Percentiles rank a stretch among this genome's conserved stretches.
Conservation (phyloP, 768 basidiomycete genomes). For the Auricularia auricula-judae region DNA sequence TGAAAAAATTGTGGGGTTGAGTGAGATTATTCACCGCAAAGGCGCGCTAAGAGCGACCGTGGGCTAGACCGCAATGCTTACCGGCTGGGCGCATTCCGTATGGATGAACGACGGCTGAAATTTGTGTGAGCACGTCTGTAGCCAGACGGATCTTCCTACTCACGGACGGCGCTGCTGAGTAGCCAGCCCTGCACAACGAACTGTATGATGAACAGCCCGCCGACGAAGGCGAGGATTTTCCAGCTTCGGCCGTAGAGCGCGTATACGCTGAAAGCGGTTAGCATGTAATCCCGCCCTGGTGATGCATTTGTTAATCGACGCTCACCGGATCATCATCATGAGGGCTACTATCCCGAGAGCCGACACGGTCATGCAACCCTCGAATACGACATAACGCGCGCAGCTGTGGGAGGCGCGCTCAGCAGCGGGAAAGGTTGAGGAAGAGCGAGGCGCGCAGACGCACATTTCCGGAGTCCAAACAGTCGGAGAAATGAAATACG, state of each 20-base stretch:
- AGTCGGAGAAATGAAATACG: background rate
- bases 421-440: background rate
- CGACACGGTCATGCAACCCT: slow-evolving; percentile 36
- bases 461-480: background rate
- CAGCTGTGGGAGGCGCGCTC: slow-evolving; percentile 11
- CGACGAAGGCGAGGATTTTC: slow-evolving; percentile 19
- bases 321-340: slow-evolving; percentile 49
- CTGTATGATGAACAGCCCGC: slow-evolving; percentile 29
- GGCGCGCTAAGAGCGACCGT: too few relatives aligned
- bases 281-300: background rate
- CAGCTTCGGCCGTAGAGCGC: slow-evolving; percentile 18
- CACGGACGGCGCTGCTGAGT: slow-evolving; percentile 39
- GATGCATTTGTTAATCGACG: background rate
- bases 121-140: background rate
- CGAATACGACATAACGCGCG: slow-evolving; percentile 21
- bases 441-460: background rate
- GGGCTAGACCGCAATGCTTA: background rate
- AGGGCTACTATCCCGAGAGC: slow-evolving; percentile 40
- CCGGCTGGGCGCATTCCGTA: background rate
- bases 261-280: slow-evolving; percentile 13
- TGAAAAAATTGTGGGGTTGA: slow-evolving; percentile 7
- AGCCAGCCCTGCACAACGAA: slow-evolving; percentile 43
- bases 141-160: slow-evolving; percentile 11
- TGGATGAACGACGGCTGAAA: background rate
- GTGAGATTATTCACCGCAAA: too few relatives aligned